Conservation (phyloP, 116 monocot genomes). For the Cymodocea nodosa region DNA sequence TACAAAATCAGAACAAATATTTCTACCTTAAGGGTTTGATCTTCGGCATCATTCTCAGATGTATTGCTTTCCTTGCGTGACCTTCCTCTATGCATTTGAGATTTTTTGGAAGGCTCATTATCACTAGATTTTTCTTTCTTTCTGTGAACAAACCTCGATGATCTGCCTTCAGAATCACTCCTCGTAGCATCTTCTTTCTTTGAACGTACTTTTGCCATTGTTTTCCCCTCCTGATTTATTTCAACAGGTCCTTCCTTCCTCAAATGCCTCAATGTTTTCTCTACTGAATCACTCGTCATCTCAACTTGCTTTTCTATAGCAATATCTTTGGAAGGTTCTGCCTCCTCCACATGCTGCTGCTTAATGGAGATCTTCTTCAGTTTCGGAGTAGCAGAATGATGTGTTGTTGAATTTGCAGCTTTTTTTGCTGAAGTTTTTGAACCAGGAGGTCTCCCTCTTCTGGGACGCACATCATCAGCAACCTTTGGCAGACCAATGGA, state of each 20-base stretch:
- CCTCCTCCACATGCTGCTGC: not conserved
- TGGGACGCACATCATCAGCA: not conserved
- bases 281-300: not conserved
- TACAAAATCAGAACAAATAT: not conserved
- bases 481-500: not conserved
- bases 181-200: not conserved
- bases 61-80: not conserved
- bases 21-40: not conserved
- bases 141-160: not conserved
- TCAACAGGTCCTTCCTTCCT: not conserved
- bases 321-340: not conserved
- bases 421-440: not conserved
- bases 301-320: slow-evolving; percentile 1
- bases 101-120: not conserved
- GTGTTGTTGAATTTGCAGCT: not conserved
- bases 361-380: not conserved
- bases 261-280: slow-evolving; percentile 9
- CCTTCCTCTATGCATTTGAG: not conserved
- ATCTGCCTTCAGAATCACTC: slow-evolving; percentile 2
- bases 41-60: slow-evolving; percentile 3
- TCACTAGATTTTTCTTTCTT: not conserved
- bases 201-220: not conserved
- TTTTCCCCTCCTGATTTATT: slow-evolving; percentile 1
- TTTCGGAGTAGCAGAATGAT: not conserved
- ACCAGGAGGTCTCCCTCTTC: slow-evolving; percentile 10